phyloP scores from a whole-genome alignment of 257 asterid genomes.

The Solanum medicagineum region DNA sequence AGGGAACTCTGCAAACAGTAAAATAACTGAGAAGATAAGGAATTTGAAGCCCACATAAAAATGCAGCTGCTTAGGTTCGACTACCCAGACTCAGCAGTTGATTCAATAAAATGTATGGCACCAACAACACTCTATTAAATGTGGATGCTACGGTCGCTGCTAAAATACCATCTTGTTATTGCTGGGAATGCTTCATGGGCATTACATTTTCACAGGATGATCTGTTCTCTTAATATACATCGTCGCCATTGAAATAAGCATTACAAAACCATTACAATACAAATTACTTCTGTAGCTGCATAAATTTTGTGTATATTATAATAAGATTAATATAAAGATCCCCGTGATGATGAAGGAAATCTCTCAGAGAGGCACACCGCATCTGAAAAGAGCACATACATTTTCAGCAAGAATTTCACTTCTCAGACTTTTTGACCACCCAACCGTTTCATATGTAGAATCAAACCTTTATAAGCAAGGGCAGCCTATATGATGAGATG shows the following conservation, averaged over 20 bases:
- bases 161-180: neutral
- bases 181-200: conserved; percentile 28
- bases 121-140: neutral
- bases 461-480: neutral
- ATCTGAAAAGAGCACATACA: neutral
- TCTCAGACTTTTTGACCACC: neutral
- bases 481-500: neutral
- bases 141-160: neutral
- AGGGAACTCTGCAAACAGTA: conserved; percentile 12
- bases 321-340: neutral
- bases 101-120: neutral
- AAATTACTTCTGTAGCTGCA: neutral
- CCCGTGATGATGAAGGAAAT: neutral
- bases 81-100: neutral
- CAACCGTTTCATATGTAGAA: neutral
- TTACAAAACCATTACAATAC: neutral
- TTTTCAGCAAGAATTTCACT: neutral
- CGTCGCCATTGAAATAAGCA: neutral
- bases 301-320: neutral
- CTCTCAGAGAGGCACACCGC: neutral
- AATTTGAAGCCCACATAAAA: neutral
- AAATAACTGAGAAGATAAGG: neutral
- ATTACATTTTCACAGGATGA: conserved; percentile 32
- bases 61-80: neutral
- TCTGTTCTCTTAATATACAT: neutral